Percentiles rank a stretch among this genome's conserved stretches.
Evolutionary conservation across 805 yeast species (phyloP).

Genomic region (Saccharomycopsis guyanensis): DNA sequence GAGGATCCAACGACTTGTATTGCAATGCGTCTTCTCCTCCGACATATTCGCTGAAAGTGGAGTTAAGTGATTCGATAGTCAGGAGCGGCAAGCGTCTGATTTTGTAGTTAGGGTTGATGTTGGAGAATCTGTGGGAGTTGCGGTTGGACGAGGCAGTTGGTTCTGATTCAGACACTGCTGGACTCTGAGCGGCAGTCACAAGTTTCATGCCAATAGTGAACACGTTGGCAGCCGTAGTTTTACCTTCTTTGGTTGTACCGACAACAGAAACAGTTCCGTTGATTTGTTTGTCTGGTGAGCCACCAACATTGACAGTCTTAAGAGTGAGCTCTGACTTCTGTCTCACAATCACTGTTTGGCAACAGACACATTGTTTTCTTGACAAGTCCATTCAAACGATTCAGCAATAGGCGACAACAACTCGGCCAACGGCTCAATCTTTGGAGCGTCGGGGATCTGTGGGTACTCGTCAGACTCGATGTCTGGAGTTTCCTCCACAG

Average conservation of each 20-base stretch:
- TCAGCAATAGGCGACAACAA: neutral
- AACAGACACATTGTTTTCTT: neutral
- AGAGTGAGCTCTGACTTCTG: neutral
- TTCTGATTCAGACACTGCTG: neutral
- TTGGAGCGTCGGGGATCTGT: too few relatives aligned
- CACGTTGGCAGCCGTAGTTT: constrained; percentile 5
- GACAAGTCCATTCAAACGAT: neutral
- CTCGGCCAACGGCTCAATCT: too few relatives aligned
- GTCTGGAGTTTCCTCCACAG: too few relatives aligned
- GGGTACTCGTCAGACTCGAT: too few relatives aligned
- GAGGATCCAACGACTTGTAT: constrained; percentile 19
- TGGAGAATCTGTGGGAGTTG: constrained; percentile 17
- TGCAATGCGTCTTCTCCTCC: constrained; percentile 10
- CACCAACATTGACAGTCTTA: neutral
- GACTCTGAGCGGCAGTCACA: constrained; percentile 3
- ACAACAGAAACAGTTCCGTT: too few relatives aligned
- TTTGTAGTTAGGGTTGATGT: constrained; percentile 17
- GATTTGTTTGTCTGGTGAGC: neutral
- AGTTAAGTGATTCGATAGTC: constrained; percentile 11
- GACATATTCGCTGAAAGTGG: constrained; percentile 10
- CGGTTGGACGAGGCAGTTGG: constrained; percentile 5
- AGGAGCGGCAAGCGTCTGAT: constrained; percentile 16
- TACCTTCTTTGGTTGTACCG: constrained; percentile 4
- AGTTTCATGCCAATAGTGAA: constrained; percentile 12
- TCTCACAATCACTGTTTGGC: neutral